Evolutionary conservation across 208 protist genomes (phyloP).

Genomic region (Vickermania spadyakhi): DNA sequence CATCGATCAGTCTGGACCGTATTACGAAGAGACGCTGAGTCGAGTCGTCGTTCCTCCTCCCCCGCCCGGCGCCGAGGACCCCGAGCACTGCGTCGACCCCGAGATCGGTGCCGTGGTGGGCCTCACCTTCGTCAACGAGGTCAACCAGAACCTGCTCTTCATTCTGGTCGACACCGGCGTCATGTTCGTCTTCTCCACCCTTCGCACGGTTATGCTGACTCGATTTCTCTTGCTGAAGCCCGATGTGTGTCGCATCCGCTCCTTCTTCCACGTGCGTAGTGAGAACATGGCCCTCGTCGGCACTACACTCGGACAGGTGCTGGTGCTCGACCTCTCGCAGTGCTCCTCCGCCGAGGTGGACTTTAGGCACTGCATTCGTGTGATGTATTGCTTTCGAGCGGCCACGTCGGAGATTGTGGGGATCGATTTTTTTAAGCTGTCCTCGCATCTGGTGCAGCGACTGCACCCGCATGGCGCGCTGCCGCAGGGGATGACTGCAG

Average conservation of each 20-base stretch:
- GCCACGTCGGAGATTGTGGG: slow-evolving; percentile 20
- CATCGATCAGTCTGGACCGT: slow-evolving; percentile 38
- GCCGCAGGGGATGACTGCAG: neutral
- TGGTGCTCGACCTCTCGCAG: slow-evolving; percentile 28
- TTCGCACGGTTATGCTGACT: slow-evolving; percentile 24
- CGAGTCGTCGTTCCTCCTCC: slow-evolving; percentile 7
- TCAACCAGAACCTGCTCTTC: slow-evolving; percentile 64
- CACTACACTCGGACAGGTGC: slow-evolving; percentile 39
- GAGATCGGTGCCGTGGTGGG: slow-evolving; percentile 53
- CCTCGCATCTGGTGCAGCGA: neutral
- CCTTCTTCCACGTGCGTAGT: slow-evolving; percentile 20
- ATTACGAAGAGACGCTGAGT: slow-evolving; percentile 39
- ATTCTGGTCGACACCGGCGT: slow-evolving; percentile 57
- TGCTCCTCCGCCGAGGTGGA: slow-evolving; percentile 16
- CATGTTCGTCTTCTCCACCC: slow-evolving; percentile 65
- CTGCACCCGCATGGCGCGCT: neutral
- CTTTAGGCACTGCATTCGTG: slow-evolving; percentile 11
- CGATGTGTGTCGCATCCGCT: slow-evolving; percentile 31
- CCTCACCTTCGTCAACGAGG: slow-evolving; percentile 57
- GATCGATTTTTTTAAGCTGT: slow-evolving; percentile 8
- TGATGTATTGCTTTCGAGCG: slow-evolving; percentile 16
- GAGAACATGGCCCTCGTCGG: slow-evolving; percentile 18
- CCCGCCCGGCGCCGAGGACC: neutral
- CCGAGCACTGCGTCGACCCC: slow-evolving; percentile 8
- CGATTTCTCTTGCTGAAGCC: slow-evolving; percentile 26